phyloP scores from a whole-genome alignment of 768 basidiomycete genomes.

The Boletales sp. region DNA sequence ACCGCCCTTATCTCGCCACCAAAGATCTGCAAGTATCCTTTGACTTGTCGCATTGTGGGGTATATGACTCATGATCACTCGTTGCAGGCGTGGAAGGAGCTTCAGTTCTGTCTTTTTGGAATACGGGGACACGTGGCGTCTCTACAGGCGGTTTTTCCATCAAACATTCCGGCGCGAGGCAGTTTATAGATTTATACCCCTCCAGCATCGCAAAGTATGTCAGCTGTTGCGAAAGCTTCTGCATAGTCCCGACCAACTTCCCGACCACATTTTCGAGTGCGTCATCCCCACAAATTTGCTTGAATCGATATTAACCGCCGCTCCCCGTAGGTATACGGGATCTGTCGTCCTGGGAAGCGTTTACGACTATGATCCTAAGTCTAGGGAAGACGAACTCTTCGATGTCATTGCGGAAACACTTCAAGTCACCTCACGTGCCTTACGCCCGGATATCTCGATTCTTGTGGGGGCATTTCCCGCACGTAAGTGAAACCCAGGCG shows the following conservation, averaged over 20 bases:
- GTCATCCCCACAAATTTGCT: background rate
- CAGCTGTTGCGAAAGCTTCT: conserved; percentile 32
- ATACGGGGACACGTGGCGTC: conserved; percentile 33
- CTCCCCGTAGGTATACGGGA: conserved; percentile 12
- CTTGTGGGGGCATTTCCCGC: conserved; percentile 15
- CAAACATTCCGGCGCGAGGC: conserved; percentile 22
- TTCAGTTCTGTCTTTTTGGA: conserved; percentile 23
- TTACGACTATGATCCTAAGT: conserved; percentile 18
- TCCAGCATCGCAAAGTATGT: conserved; percentile 29
- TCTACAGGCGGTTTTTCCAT: conserved; percentile 29
- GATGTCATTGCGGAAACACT: conserved; percentile 5
- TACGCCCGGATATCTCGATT: conserved; percentile 18
- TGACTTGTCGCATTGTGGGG: background rate
- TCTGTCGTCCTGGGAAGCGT: conserved; percentile 18
- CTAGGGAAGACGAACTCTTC: conserved; percentile 11
- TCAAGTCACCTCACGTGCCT: conserved; percentile 3
- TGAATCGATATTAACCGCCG: background rate
- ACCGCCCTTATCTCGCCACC: conserved; percentile 37
- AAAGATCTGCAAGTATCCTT: conserved; percentile 5
- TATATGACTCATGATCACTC: background rate
- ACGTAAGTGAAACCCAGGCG: conserved; percentile 4
- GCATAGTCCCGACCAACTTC: conserved; percentile 30
- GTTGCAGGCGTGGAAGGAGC: conserved; percentile 17
- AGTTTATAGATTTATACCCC: conserved; percentile 25
- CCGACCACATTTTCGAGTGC: conserved; percentile 34